phyloP scores from a whole-genome alignment of 192 early-diverging fungal species.

The Phlyctochytrium planicorne region DNA sequence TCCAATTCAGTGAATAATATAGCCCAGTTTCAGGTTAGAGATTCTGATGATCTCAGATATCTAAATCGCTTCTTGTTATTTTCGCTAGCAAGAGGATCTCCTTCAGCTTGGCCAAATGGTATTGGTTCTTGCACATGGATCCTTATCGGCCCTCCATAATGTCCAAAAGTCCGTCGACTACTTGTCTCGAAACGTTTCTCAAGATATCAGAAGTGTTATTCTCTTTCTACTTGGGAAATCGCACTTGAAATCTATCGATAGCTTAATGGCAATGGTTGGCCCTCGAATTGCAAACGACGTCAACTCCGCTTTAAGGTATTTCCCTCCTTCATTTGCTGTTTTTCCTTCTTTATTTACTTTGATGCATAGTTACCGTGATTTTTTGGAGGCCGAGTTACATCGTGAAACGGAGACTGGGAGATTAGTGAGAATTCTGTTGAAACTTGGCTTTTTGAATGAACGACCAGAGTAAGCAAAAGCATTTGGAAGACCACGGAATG shows the following conservation, averaged over 20 bases:
- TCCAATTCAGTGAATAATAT: slow-evolving; percentile 50
- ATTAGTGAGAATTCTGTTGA: slow-evolving; percentile 81
- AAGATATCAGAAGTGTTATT: slow-evolving; percentile 81
- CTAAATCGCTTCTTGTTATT: background rate
- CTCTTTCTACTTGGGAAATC: slow-evolving; percentile 78
- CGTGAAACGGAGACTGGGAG: slow-evolving; percentile 93
- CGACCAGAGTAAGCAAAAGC: slow-evolving; percentile 69
- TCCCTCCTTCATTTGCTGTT: background rate
- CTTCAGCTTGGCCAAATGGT: slow-evolving; percentile 78
- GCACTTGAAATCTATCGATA: slow-evolving; percentile 70
- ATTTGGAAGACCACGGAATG: background rate
- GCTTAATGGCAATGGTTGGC: slow-evolving; percentile 76
- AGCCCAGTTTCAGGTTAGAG: slow-evolving; percentile 11
- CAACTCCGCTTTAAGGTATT: slow-evolving; percentile 67
- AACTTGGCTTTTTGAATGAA: slow-evolving; percentile 92
- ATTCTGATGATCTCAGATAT: slow-evolving; percentile 1
- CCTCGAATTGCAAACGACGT: slow-evolving; percentile 74
- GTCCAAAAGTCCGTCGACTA: slow-evolving; percentile 75
- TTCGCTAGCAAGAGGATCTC: slow-evolving; percentile 76
- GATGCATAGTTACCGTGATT: slow-evolving; percentile 65
- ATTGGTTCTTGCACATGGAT: slow-evolving; percentile 73
- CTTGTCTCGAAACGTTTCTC: slow-evolving; percentile 72
- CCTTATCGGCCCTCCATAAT: slow-evolving; percentile 66
- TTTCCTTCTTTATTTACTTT: background rate
- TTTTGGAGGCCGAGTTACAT: slow-evolving; percentile 73